These are phyloP conservation scores for Trypanosoma cruzi DNA, from an alignment of 208 protist species.

Conservation along the genomic window DNA sequence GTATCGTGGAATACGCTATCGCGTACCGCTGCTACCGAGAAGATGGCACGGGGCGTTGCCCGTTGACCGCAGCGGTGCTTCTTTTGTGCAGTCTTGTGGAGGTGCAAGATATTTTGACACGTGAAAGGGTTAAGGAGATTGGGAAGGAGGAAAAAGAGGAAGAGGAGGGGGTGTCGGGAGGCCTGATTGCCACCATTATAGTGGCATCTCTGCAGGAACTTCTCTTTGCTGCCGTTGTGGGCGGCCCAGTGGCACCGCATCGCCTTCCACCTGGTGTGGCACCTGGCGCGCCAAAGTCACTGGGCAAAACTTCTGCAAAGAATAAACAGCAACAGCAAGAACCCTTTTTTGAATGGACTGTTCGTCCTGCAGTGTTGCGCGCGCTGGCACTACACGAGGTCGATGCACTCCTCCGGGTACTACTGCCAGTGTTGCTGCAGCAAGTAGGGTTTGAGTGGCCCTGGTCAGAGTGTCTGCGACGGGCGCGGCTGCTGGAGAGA, in stretches of 20 bases:
- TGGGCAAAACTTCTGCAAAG: background rate
- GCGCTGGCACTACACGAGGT: conserved; percentile 53
- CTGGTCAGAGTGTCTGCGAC: conserved; percentile 74
- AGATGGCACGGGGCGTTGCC: conserved; percentile 29
- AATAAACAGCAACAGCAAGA: conserved; percentile 1
- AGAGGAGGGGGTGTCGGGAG: background rate
- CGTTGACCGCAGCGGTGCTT: conserved; percentile 27
- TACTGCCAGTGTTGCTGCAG: conserved; percentile 73
- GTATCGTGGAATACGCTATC: conserved; percentile 66
- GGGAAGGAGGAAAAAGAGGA: conserved; percentile 4
- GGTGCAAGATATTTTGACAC: conserved; percentile 11
- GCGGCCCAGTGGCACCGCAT: conserved; percentile 38
- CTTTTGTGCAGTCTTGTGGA: conserved; percentile 27
- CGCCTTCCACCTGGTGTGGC: conserved; percentile 21
- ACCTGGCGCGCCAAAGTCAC: background rate
- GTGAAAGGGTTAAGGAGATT: background rate
- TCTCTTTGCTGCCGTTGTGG: conserved; percentile 57
- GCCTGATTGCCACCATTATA: conserved; percentile 23
- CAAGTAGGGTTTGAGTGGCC: conserved; percentile 83
- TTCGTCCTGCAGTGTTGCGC: conserved; percentile 25
- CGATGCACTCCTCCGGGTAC: conserved; percentile 49
- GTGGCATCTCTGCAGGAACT: conserved; percentile 63
- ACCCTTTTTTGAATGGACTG: background rate
- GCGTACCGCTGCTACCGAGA: conserved; percentile 19
- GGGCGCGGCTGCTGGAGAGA: conserved; percentile 51